phyloP scores from a whole-genome alignment of 345 rosid genomes.

The Arabidopsis suecica region DNA sequence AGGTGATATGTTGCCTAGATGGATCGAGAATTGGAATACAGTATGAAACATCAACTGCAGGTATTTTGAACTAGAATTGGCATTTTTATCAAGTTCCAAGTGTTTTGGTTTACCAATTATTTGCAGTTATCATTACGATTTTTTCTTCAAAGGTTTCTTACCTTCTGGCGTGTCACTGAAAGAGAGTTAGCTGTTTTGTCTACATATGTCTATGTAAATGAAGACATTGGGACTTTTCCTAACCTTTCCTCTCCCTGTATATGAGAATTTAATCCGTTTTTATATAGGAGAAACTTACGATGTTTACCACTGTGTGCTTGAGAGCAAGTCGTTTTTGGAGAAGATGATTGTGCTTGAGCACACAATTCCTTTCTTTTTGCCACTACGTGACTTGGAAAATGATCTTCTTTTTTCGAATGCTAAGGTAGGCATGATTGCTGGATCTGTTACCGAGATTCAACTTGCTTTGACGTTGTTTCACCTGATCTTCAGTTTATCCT shows the following conservation, averaged over 20 bases:
- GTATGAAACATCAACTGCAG: constrained; percentile 94
- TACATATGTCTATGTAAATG: constrained; percentile 10
- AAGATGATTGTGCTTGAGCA: constrained; percentile 94
- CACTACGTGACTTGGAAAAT: constrained; percentile 85
- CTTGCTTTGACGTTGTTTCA: constrained; percentile 23
- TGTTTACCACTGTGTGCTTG: constrained; percentile 83
- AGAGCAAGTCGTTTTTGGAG: constrained; percentile 93
- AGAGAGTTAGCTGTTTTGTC: constrained; percentile 17
- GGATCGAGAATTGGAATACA: constrained; percentile 93
- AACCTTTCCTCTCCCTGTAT: constrained; percentile 14
- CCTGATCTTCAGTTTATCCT: constrained; percentile 20
- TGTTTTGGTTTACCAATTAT: background rate
- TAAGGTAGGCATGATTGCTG: constrained; percentile 64
- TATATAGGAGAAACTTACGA: constrained; percentile 83
- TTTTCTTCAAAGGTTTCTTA: constrained; percentile 15
- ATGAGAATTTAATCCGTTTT: background rate
- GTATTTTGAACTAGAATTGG: constrained; percentile 44
- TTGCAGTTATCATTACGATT: background rate
- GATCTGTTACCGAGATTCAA: constrained; percentile 15
- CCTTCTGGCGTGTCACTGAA: constrained; percentile 13
- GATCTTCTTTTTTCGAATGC: constrained; percentile 89
- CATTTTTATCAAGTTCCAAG: background rate
- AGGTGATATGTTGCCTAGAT: constrained; percentile 88
- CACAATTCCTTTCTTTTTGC: constrained; percentile 94
- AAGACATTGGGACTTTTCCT: background rate